Base-by-base conservation (phyloP, 345 rosid genomes). In the Gossypium stocksii region DNA sequence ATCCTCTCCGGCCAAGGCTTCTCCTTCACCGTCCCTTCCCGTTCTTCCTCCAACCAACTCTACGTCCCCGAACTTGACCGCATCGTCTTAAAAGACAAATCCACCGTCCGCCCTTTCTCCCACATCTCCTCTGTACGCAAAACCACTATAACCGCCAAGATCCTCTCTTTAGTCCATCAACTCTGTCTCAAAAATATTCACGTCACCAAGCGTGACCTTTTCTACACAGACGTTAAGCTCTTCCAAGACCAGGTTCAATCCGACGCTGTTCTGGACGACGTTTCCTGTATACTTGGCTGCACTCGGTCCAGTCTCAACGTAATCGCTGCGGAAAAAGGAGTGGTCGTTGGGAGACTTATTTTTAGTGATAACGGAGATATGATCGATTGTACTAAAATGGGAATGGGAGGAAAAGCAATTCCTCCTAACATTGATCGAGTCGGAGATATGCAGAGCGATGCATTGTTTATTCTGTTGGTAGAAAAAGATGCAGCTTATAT, bases 41-140 rank as follows among this genome's bases (percentile, higher is more conserved):
- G 98, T 75, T 85, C 98, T 67, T 82, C 99, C 79, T 77, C 96
- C 74, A 95, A 95, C 75, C 99, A 95, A 81, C 96, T 93, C 20
- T 95, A 95, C 77, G 98, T 95, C 52, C 97, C 99, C 2, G 97
- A 95, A 83, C 98, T 95, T n/a, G 99, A 95, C 82, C 98, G 99
- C 29, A 95, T 95, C 66, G 99, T 95, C 45, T 69, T 95, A 12
- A 93, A 91, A 82, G 99, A 95, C 84, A 95, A 95, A 85, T 85
- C 90, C 38, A 91, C 99, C 80, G 82, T 91, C 78, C 98, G 97
- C 27, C 97, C 97, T 3, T 95, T 90, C 78, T 85, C 99, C 6
- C 76, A 90, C 79, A 85, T 86, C 66, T 87, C 96, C 72, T 87
- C 96, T 3, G 99, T 95, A 3, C 91, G 99, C 77, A 95, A 93